Conservation (phyloP, 257 asterid species). For the Solanum commersonii region DNA sequence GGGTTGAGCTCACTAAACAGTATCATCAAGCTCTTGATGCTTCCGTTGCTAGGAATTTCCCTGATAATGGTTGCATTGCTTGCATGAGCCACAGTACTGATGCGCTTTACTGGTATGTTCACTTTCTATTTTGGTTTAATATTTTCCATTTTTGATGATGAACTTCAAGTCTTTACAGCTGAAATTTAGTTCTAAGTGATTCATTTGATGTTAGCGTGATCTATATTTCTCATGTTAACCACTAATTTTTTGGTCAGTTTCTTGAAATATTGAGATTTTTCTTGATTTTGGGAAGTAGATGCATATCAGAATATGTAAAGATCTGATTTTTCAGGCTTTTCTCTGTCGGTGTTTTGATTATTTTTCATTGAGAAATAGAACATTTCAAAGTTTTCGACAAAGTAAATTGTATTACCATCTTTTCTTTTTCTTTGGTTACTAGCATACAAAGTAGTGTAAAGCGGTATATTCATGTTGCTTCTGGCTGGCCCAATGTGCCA, state of each 20-base stretch:
- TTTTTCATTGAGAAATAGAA: background rate
- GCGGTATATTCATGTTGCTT: background rate
- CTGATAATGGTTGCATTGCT: constrained; percentile 83
- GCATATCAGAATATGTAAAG: background rate
- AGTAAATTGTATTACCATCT: background rate
- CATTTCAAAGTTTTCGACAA: no score
- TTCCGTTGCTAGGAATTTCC: constrained; percentile 54
- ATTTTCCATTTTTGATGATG: background rate
- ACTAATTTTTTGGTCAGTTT: background rate
- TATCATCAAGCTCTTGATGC: constrained; percentile 93
- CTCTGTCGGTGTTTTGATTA: background rate
- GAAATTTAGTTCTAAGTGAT: background rate
- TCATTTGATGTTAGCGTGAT: background rate
- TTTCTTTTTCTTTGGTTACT: background rate
- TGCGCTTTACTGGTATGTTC: constrained; percentile 63
- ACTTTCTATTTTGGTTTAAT: background rate
- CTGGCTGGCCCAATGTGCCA: background rate
- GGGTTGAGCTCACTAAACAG: constrained; percentile 71
- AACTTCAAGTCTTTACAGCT: background rate
- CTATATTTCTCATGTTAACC: background rate
- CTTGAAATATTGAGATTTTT: background rate
- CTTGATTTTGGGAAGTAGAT: background rate
- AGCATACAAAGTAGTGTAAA: background rate
- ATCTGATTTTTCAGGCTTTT: background rate
- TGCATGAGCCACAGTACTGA: constrained; percentile 94